phyloP scores from a whole-genome alignment of 176 grass and related monocot genomes.

The Puya raimondii region DNA sequence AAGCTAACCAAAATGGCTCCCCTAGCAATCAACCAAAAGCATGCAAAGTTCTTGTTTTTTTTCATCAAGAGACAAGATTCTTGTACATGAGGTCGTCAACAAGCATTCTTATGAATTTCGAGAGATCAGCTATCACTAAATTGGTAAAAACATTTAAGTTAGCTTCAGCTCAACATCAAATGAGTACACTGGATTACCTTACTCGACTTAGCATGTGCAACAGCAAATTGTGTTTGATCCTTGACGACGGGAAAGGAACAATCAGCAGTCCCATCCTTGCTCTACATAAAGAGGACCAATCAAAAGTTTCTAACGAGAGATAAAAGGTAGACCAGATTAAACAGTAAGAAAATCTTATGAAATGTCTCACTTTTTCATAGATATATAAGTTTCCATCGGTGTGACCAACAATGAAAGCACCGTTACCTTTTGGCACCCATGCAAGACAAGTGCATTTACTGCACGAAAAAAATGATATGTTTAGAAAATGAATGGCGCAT shows the following conservation, averaged over 20 bases:
- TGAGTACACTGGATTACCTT: slow-evolving; percentile 47
- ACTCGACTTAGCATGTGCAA: slow-evolving; percentile 89
- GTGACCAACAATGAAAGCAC: slow-evolving; percentile 86
- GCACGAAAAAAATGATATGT: slow-evolving; percentile 25
- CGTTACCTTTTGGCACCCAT: slow-evolving; percentile 70
- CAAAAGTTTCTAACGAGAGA: slow-evolving; percentile 18
- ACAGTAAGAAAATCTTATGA: slow-evolving; percentile 10
- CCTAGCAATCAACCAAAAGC: too few species aligned
- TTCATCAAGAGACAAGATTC: too few species aligned
- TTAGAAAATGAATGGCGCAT: slow-evolving; percentile 9
- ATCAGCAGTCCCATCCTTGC: slow-evolving; percentile 91
- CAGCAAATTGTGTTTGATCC: slow-evolving; percentile 63
- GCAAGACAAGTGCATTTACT: slow-evolving; percentile 79
- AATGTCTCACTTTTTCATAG: slow-evolving; percentile 82
- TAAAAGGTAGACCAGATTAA: slow-evolving; percentile 13
- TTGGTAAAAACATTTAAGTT: slow-evolving; percentile 3
- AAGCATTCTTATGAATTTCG: not conserved
- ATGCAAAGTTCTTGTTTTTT: too few species aligned
- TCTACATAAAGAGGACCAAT: slow-evolving; percentile 34
- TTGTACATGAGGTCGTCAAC: too few species aligned
- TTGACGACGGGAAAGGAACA: slow-evolving; percentile 73
- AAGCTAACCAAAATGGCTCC: too few species aligned
- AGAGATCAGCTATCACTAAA: not conserved
- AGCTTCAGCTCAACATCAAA: slow-evolving; percentile 8
- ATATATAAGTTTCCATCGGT: slow-evolving; percentile 85